Percentiles rank a stretch among this genome's conserved stretches.
Evolutionary conservation across 352 stramenopile genomes (phyloP).

Genomic region (Pythium rishiriense): DNA sequence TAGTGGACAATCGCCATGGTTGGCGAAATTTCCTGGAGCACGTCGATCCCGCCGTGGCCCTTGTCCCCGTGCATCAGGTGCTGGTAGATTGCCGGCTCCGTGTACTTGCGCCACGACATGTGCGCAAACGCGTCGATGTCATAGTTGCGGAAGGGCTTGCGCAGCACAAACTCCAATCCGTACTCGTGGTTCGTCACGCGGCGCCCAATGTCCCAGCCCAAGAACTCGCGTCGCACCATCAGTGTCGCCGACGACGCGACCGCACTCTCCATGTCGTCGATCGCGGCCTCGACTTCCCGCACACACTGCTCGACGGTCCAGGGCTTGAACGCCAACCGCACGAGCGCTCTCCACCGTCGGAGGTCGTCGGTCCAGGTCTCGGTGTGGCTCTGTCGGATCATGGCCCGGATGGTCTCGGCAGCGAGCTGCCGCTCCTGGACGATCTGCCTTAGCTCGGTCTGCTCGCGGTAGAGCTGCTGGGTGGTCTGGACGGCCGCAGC

Average conservation of each 20-base stretch:
- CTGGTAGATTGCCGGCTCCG: background rate
- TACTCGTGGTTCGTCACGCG: background rate
- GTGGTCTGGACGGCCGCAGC: background rate
- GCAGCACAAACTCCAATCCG: background rate
- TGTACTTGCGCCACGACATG: background rate
- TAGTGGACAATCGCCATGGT: conserved; percentile 3
- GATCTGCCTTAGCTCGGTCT: background rate
- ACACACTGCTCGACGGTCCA: background rate
- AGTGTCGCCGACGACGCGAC: background rate
- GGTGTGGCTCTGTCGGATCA: background rate
- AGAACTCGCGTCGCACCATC: background rate
- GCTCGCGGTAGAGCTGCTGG: background rate
- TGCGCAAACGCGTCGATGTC: background rate
- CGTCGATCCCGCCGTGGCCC: background rate
- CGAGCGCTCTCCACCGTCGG: background rate
- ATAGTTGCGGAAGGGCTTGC: background rate
- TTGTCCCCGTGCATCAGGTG: background rate
- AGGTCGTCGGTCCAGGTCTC: background rate
- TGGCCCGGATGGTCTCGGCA: background rate
- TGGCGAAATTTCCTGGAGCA: background rate
- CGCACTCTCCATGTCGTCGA: background rate
- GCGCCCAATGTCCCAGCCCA: background rate
- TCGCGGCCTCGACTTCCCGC: background rate
- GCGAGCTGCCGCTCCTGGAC: background rate
- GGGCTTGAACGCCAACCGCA: background rate